Evolutionary conservation across 345 rosid genomes (phyloP).

Genomic region (Adansonia digitata): DNA sequence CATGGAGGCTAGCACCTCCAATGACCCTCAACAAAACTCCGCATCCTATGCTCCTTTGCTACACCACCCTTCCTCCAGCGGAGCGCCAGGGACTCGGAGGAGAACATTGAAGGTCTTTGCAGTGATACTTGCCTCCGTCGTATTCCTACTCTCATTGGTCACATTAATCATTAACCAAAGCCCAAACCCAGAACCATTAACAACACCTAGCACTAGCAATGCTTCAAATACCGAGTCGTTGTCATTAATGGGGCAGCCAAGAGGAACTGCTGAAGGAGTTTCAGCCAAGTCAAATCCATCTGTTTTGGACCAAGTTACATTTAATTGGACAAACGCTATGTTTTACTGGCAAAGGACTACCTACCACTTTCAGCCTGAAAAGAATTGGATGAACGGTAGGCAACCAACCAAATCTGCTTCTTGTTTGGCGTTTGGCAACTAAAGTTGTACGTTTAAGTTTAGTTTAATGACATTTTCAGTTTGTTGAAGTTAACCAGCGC

Average conservation of each 20-base stretch:
- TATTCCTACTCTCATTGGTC: constrained; percentile 39
- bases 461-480: neutral
- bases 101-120: constrained; percentile 34
- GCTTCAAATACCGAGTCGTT: constrained; percentile 9
- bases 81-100: constrained; percentile 13
- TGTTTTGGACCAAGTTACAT: constrained; percentile 18
- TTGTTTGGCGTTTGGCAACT: neutral
- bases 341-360: constrained; percentile 85
- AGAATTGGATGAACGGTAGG: constrained; percentile 98
- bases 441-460: neutral
- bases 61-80: constrained; percentile 18
- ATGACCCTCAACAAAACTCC: neutral
- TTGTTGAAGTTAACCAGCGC: no score
- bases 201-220: neutral
- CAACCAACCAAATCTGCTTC: neutral
- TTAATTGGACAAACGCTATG: constrained; percentile 82
- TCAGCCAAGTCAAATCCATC: constrained; percentile 63
- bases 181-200: constrained; percentile 30
- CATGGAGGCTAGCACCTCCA: constrained; percentile 23
- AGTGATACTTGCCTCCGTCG: constrained; percentile 20
- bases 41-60: constrained; percentile 37
- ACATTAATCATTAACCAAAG: constrained; percentile 36
- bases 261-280: constrained; percentile 56
- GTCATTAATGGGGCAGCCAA: constrained; percentile 13
- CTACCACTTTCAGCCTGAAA: constrained; percentile 79